A percentile compares a stretch with the other conserved stretches of the same genome.
Conservation (phyloP, 345 rosid species). For the Ricinus communis region DNA sequence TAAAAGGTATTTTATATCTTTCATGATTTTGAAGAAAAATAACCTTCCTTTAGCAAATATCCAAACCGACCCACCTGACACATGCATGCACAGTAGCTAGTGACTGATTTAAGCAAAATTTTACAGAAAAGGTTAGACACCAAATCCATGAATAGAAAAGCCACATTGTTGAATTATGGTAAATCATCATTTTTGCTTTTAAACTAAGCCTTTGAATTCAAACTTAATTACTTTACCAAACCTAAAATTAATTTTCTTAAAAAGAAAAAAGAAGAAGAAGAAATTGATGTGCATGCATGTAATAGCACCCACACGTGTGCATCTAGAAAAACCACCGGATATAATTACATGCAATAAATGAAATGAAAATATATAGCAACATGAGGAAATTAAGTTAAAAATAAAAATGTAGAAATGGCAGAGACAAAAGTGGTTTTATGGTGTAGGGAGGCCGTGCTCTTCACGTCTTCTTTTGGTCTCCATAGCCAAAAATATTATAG, state of each 20-base stretch:
- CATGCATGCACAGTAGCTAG: neutral
- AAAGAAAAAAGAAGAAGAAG: no score
- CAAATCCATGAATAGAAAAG: constrained; percentile 7
- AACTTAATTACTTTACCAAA: neutral
- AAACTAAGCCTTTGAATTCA: constrained; percentile 16
- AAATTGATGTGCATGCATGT: constrained; percentile 21
- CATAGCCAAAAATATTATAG: constrained; percentile 40
- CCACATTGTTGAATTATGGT: neutral
- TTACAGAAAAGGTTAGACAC: neutral
- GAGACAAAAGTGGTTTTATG: constrained; percentile 28
- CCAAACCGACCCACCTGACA: neutral
- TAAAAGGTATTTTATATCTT: no score
- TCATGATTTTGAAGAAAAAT: no score
- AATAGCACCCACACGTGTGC: constrained; percentile 59
- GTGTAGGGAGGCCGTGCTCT: constrained; percentile 33
- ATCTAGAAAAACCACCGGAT: constrained; percentile 20
- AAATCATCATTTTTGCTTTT: constrained; percentile 15
- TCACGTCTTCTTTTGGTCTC: constrained; percentile 47
- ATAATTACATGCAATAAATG: constrained; percentile 21
- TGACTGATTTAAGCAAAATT: neutral
- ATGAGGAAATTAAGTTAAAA: no score
- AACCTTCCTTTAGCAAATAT: neutral
- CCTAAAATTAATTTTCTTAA: neutral
- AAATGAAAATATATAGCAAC: neutral
- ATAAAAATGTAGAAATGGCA: neutral